A percentile compares a stretch with the other conserved stretches of the same genome.
Conservation (phyloP, 805 yeast species). For the Schwanniomyces vanrijiae region DNA sequence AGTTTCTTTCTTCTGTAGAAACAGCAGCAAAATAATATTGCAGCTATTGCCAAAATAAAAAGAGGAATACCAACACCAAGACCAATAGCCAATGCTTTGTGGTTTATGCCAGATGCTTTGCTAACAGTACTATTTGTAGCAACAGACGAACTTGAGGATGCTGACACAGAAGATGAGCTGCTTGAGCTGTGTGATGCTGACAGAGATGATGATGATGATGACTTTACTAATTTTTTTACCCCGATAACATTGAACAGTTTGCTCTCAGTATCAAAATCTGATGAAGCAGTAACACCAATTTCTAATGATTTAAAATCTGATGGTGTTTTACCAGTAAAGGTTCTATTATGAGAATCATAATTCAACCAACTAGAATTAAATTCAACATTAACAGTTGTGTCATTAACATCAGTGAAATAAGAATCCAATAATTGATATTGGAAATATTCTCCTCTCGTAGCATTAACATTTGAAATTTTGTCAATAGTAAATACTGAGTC, state of each 20-base stretch:
- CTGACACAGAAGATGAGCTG: slow-evolving; percentile 23
- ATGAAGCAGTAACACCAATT: slow-evolving; percentile 29
- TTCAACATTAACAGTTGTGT: slow-evolving; percentile 48
- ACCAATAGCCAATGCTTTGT: slow-evolving; percentile 76
- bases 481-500: slow-evolving; percentile 56
- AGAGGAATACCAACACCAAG: slow-evolving; percentile 85
- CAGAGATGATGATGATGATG: slow-evolving; percentile 19
- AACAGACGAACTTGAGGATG: slow-evolving; percentile 13
- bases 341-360: slow-evolving; percentile 57
- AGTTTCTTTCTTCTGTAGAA: slow-evolving; percentile 30
- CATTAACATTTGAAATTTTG: slow-evolving; percentile 59
- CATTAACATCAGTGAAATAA: slow-evolving; percentile 54
- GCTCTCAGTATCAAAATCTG: slow-evolving; percentile 27
- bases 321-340: slow-evolving; percentile 68
- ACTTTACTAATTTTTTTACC: slow-evolving; percentile 26
- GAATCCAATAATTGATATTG: slow-evolving; percentile 53
- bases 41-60: slow-evolving; percentile 48
- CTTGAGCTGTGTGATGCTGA: slow-evolving; percentile 25
- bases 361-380: slow-evolving; percentile 61
- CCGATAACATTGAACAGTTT: slow-evolving; percentile 55
- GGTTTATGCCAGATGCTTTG: slow-evolving; percentile 18
- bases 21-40: slow-evolving; percentile 55
- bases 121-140: slow-evolving; percentile 1
- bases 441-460: slow-evolving; percentile 64
- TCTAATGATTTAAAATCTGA: slow-evolving; percentile 19